These are phyloP conservation scores for Neonectria hederae DNA, from an alignment of 2,329 filamentous ascomycete genomes.

Conservation along the genomic window DNA sequence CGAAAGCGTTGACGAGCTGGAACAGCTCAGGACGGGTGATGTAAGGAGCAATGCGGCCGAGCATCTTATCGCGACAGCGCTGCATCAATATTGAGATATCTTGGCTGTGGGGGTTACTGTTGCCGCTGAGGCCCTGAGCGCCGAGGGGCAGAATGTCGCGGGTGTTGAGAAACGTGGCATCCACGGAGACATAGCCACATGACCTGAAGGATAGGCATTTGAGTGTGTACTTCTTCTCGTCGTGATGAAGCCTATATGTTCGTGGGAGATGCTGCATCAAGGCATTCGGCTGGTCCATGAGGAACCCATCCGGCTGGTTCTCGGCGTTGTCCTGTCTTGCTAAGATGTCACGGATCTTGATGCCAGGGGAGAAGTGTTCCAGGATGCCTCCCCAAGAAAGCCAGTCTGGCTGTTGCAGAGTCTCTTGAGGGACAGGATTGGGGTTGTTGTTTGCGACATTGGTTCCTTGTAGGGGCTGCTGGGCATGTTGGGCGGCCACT, in stretches of 20 bases:
- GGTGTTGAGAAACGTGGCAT: slow-evolving; percentile 48
- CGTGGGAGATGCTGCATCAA: slow-evolving; percentile 38
- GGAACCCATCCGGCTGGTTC: slow-evolving; percentile 4
- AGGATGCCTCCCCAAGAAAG: slow-evolving; percentile 55
- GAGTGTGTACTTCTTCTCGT: slow-evolving; percentile 46
- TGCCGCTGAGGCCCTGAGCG: slow-evolving; percentile 34
- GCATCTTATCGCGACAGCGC: slow-evolving; percentile 47
- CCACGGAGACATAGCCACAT: slow-evolving; percentile 67
- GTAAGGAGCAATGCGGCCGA: slow-evolving; percentile 47
- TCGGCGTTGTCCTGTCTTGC: slow-evolving; percentile 13
- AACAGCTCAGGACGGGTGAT: slow-evolving; percentile 43
- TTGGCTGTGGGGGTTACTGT: slow-evolving; percentile 35
- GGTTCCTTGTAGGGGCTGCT: background rate
- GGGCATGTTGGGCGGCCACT: background rate
- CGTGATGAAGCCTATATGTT: slow-evolving; percentile 31
- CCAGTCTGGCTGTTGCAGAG: slow-evolving; percentile 41
- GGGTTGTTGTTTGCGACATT: background rate
- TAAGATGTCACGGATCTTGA: slow-evolving; percentile 43
- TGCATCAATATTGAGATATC: slow-evolving; percentile 48
- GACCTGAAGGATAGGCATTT: slow-evolving; percentile 63
- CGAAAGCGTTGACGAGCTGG: slow-evolving; percentile 45
- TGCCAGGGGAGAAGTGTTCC: slow-evolving; percentile 52
- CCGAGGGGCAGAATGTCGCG: slow-evolving; percentile 45
- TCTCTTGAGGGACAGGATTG: slow-evolving; percentile 19
- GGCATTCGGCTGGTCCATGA: slow-evolving; percentile 15